Evolutionary conservation across 495 filamentous ascomycete species (phyloP), one percentile per base, ranked within the genome.

Genomic region (Daldinia bambusicola): DNA sequence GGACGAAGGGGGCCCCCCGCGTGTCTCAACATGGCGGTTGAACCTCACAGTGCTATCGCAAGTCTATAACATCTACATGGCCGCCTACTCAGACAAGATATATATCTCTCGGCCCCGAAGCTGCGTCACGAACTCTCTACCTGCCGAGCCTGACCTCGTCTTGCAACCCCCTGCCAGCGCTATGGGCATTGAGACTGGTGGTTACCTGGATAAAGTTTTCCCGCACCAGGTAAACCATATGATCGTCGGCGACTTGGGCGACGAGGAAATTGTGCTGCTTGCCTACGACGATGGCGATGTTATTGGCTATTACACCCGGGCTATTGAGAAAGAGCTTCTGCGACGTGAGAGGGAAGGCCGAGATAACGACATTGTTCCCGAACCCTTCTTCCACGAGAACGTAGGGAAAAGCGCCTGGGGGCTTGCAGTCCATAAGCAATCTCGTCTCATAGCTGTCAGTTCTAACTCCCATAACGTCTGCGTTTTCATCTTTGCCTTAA

Each of bases 271-370:
- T 12, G 65, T 98, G 18, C 77, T 95, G 2, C 82, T 91, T 48
- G 88, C 84, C 10, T 94, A 89, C 62, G 95, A 98, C 72, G 94
- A 97, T 69, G 95, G 95, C 5, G 95, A 99, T 78, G 89, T 96
- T 9, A 85, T 91, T 38, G 93, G 88, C 4, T 97, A 94, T 77
- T 89, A 91, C 67, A 91, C 90, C 0, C 84, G 78, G 12, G 32
- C 76, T 4, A 81, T 85, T 36, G 83, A 76, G 22, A 72, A 60
- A 2, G 66, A 67, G 13, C 61, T 77, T 37, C 30, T 55, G 9
- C 51, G 59, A 20, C 55, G 62, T 2, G 68, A 74, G 59, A 59
- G 68, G 14, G 45, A 50, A 9, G 63, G 22, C 7, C 51, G 20
- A n/a, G 32, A 59, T 6, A 20, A 51, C 7, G 10, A 37, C 13